Evolutionary conservation across 805 yeast genomes (phyloP), one percentile per base, ranked within the genome.

Genomic region (Saccharomycopsis babjevae): DNA sequence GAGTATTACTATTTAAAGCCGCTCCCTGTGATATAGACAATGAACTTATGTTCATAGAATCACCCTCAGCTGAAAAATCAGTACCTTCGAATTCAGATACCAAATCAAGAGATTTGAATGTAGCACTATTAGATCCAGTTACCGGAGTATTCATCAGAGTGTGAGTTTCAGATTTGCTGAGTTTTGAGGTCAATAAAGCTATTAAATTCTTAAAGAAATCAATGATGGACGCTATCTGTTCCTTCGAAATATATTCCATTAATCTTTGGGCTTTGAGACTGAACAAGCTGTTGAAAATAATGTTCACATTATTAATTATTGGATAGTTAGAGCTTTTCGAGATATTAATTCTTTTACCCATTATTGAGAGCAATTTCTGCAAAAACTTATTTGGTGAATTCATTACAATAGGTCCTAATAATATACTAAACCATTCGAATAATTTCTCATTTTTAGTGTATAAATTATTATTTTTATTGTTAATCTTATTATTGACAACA

Each of bases 361-460:
- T 36, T 10, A 46, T 46, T 36, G 34, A 18, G 2, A 54, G 34
- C n/a, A 61, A 55, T 57, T 61, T 63, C 8, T 58, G 50, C 28
- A 60, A 16, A 52, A 63, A 46, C 8, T 46, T 54, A 8, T n/a
- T 50, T 7, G 32, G 32, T 22, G 52, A 46, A 22, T 46, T 46
- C 52, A 46, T 46, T 7, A 46, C 52, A 20, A n/a, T 22, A 22
- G 30, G 52, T 34, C 39, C 36, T 11, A 62, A 36, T 50, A 73
- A 70, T 52, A 71, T 68, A 57, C 69, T 72, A 62, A 75, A 73
- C 59, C 75, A 64, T 57, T 70, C 72, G 0, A 76, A 71, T 8
- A 74, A 62, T 20, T 64, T 64, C 61, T 73, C 76, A 57, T 61
- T 34, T 60, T 54, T 54, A 32, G 25, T 52, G 54, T 56, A 46